Evolutionary conservation across 805 yeast genomes (phyloP).

Genomic region (Candida nanaspora): DNA sequence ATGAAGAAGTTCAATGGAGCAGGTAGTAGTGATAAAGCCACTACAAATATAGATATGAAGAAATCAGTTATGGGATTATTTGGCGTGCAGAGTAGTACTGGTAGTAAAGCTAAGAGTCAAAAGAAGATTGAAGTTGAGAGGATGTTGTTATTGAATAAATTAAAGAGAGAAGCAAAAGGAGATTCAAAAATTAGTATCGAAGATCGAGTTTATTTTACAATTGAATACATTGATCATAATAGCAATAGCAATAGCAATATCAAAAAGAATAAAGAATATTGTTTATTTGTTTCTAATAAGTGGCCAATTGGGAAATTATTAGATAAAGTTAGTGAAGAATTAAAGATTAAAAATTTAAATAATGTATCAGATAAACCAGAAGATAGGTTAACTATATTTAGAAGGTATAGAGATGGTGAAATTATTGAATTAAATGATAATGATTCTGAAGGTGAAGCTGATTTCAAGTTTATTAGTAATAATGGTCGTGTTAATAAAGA

Average conservation of each 20-base stretch:
- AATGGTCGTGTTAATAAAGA: conserved; percentile 33
- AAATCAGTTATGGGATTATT: too few relatives aligned
- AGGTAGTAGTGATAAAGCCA: neutral
- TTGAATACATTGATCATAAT: conserved; percentile 31
- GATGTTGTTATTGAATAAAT: conserved; percentile 28
- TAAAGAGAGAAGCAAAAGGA: conserved; percentile 46
- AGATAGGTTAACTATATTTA: conserved; percentile 42
- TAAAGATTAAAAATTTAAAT: conserved; percentile 43
- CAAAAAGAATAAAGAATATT: conserved; percentile 12
- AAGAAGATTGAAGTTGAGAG: conserved; percentile 10
- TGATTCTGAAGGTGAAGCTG: conserved; percentile 9
- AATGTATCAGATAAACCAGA: conserved; percentile 34
- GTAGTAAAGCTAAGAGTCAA: neutral
- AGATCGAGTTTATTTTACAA: conserved; percentile 46
- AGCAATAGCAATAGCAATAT: conserved; percentile 2
- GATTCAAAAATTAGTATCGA: conserved; percentile 33
- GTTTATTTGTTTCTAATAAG: conserved; percentile 41
- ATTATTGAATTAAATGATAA: conserved; percentile 22
- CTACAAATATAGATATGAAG: too few relatives aligned
- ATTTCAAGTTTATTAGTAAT: conserved; percentile 25
- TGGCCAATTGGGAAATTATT: conserved; percentile 58
- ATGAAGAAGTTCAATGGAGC: conserved; percentile 10
- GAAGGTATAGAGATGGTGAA: conserved; percentile 21
- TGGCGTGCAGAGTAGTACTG: neutral
- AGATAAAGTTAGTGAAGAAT: conserved; percentile 42